Percentiles rank a stretch among this genome's conserved stretches.
Evolutionary conservation across 1,284 basidiomycete species (phyloP).

Genomic region (Chondrostereum purpureum): DNA sequence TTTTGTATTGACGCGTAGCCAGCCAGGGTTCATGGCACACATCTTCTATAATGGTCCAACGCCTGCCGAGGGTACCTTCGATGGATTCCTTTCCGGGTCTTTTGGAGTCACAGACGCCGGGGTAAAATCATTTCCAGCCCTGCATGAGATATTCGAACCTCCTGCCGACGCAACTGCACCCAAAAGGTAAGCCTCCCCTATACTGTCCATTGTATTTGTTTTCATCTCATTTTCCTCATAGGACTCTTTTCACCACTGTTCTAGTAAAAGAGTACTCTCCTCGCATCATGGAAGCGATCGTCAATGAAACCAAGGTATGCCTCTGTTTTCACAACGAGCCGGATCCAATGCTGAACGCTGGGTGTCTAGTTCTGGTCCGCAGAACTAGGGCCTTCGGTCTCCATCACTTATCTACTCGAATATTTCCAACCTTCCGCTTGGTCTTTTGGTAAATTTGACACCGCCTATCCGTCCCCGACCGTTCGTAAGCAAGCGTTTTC

Average conservation of each 20-base stretch:
- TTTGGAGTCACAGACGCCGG: conserved; percentile 15
- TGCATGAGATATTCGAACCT: conserved; percentile 37
- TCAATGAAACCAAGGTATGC: conserved; percentile 1
- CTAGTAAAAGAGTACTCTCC: not conserved
- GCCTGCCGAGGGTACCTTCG: conserved; percentile 24
- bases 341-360: conserved; percentile 9
- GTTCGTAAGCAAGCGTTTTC: conserved; percentile 1
- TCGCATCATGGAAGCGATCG: not conserved
- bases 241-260: not conserved
- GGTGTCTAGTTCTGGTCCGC: conserved; percentile 5
- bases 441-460: conserved; percentile 20
- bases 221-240: not conserved
- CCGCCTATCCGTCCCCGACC: conserved; percentile 7
- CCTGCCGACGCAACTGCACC: conserved; percentile 34
- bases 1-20: conserved; percentile 1
- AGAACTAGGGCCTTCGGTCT: conserved; percentile 8
- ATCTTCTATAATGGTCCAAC: conserved; percentile 30
- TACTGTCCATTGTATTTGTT: not conserved
- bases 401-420: conserved; percentile 32
- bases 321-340: not conserved
- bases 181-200: conserved; percentile 30
- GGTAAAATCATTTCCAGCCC: conserved; percentile 18
- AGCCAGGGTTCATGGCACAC: conserved; percentile 14
- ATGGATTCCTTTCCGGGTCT: conserved; percentile 22
- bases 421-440: conserved; percentile 32